Conservation (phyloP, 768 basidiomycete species). For the Boletus barrowsii region DNA sequence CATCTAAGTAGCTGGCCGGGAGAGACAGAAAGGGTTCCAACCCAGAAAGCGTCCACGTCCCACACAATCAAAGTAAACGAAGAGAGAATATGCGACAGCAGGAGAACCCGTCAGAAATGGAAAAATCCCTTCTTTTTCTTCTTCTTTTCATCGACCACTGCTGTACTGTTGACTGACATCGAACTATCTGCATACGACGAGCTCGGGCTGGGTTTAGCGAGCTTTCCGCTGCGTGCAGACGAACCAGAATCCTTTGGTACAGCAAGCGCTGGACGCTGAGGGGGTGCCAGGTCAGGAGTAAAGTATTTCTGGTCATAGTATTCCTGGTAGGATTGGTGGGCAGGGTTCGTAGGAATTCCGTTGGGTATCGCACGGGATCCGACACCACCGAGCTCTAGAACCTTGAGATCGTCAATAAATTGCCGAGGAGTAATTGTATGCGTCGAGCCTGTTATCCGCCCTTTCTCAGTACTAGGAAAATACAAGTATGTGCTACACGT, state of each 20-base stretch:
- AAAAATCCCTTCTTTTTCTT: conserved; percentile 77
- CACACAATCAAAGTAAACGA: background rate
- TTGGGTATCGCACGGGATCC: conserved; percentile 74
- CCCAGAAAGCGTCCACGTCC: background rate
- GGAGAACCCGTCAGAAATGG: conserved; percentile 44
- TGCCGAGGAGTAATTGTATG: conserved; percentile 79
- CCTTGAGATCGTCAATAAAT: conserved; percentile 85
- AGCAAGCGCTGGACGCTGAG: conserved; percentile 22
- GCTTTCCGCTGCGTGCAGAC: conserved; percentile 18
- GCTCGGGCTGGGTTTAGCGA: conserved; percentile 39
- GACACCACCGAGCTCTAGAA: conserved; percentile 82
- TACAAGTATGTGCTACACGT: conserved; percentile 37
- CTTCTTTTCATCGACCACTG: conserved; percentile 57
- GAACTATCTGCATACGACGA: conserved; percentile 53
- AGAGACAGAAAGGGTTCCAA: background rate
- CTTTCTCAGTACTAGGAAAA: conserved; percentile 28
- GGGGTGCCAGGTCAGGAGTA: conserved; percentile 35
- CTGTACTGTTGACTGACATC: conserved; percentile 40
- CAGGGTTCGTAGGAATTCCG: conserved; percentile 52
- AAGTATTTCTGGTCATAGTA: conserved; percentile 81
- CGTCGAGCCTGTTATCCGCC: conserved; percentile 67
- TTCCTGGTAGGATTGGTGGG: conserved; percentile 60
- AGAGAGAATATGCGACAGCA: background rate
- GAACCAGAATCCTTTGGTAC: conserved; percentile 26
- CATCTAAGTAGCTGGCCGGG: conserved; percentile 2